A percentile compares a stretch with the other conserved stretches of the same genome.
Evolutionary conservation across 345 rosid species (phyloP).

Genomic region (Hibiscus trionum): DNA sequence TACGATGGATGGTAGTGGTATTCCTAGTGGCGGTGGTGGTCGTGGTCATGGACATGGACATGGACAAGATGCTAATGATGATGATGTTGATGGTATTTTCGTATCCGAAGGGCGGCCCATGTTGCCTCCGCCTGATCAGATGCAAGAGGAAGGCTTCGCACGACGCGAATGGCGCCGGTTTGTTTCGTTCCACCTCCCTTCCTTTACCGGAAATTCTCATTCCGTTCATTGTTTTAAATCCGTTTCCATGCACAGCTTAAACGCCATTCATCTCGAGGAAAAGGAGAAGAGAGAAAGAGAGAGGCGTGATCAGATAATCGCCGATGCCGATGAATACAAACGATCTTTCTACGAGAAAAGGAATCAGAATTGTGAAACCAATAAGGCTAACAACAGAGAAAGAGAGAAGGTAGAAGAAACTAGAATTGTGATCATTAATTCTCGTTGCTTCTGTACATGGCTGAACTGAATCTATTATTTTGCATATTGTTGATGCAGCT

Average conservation of each 20-base stretch:
- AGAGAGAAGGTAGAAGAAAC: slow-evolving; percentile 61
- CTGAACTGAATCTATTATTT: neutral
- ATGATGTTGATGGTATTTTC: slow-evolving; percentile 25
- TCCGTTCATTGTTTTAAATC: no score
- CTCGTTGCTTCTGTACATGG: neutral
- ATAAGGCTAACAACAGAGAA: slow-evolving; percentile 79
- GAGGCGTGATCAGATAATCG: slow-evolving; percentile 76
- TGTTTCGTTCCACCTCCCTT: slow-evolving; percentile 19
- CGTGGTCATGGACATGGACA: slow-evolving; percentile 3
- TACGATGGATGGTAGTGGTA: neutral
- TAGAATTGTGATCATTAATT: neutral
- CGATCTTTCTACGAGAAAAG: slow-evolving; percentile 79
- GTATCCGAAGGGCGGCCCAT: slow-evolving; percentile 42
- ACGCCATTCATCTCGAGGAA: slow-evolving; percentile 78
- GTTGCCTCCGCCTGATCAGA: slow-evolving; percentile 53
- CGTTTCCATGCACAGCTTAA: slow-evolving; percentile 47
- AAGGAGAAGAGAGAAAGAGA: slow-evolving; percentile 94
- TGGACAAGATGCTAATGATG: neutral
- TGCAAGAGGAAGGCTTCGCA: slow-evolving; percentile 62
- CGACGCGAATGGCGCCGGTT: slow-evolving; percentile 81
- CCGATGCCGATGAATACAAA: slow-evolving; percentile 80
- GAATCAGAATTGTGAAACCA: slow-evolving; percentile 52
- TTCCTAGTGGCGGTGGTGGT: no score
- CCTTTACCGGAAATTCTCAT: neutral
- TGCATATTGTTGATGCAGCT: slow-evolving; percentile 33